Evolutionary conservation across 129 eudicot genomes (phyloP).

Genomic region (Flaveria linearis): DNA sequence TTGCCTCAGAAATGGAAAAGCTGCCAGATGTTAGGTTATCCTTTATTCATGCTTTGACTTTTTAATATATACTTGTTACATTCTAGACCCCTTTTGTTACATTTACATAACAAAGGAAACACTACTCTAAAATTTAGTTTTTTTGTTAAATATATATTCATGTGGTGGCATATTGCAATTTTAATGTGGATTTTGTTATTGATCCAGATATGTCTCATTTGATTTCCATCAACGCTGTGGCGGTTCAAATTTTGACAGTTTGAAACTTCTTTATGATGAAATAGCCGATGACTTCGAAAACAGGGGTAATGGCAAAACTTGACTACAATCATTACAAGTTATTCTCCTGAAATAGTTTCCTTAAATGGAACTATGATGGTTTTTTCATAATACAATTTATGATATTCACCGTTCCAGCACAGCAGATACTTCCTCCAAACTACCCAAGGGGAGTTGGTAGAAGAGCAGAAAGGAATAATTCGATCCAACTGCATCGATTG

Average conservation of each 20-base stretch:
- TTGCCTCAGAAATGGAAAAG: slow-evolving; percentile 87
- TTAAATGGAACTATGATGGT: slow-evolving; percentile 40
- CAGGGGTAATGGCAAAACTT: slow-evolving; percentile 67
- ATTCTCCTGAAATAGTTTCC: slow-evolving; percentile 40
- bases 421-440: slow-evolving; percentile 90
- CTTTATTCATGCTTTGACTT: slow-evolving; percentile 24
- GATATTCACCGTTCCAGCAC: slow-evolving; percentile 63
- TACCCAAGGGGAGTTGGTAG: slow-evolving; percentile 60
- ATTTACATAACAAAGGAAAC: not conserved
- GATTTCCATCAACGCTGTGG: slow-evolving; percentile 90
- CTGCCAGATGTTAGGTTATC: slow-evolving; percentile 76
- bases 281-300: slow-evolving; percentile 74
- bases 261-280: slow-evolving; percentile 69
- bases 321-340: slow-evolving; percentile 16
- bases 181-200: slow-evolving; percentile 16
- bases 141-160: slow-evolving; percentile 7
- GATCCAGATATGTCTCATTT: slow-evolving; percentile 76
- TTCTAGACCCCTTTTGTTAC: slow-evolving; percentile 3
- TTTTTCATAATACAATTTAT: slow-evolving; percentile 48
- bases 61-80: not conserved
- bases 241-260: slow-evolving; percentile 62
- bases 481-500: slow-evolving; percentile 98
- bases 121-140: not conserved
- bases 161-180: not conserved
- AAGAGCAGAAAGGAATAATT: slow-evolving; percentile 80